Conservation (phyloP, 371 early-diverging fungal species). For the Batrachochytrium dendrobatidis region DNA sequence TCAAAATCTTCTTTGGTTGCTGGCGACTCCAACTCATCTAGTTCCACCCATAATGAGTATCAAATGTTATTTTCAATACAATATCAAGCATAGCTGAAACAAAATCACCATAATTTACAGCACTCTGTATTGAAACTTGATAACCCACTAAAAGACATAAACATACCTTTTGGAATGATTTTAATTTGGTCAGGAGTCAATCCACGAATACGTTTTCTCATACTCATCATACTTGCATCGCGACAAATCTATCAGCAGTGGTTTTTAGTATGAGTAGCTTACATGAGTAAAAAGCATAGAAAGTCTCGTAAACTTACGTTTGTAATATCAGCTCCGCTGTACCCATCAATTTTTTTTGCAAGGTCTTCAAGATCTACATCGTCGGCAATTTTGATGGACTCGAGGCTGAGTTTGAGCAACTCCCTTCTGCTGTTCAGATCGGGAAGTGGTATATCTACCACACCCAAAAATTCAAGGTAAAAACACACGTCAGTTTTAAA, state of each 20-base stretch:
- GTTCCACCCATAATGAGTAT: neutral
- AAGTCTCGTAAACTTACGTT: constrained; percentile 25
- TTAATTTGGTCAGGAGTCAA: constrained; percentile 45
- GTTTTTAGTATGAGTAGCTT: neutral
- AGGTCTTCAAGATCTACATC: constrained; percentile 38
- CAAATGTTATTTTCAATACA: no score
- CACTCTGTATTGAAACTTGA: no score
- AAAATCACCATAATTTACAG: constrained; percentile 8
- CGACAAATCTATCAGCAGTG: constrained; percentile 39
- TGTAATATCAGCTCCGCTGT: constrained; percentile 52
- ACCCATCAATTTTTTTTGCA: constrained; percentile 41
- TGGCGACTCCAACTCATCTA: constrained; percentile 43
- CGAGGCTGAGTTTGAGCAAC: constrained; percentile 40
- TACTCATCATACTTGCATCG: constrained; percentile 54
- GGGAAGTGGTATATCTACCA: constrained; percentile 50
- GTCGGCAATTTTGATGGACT: constrained; percentile 26
- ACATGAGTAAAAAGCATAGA: neutral
- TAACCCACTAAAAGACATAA: no score
- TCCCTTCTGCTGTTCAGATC: constrained; percentile 38
- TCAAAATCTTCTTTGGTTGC: constrained; percentile 40
- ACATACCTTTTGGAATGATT: constrained; percentile 34
- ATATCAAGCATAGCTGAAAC: no score
- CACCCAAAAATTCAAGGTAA: neutral
- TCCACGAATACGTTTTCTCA: constrained; percentile 45
- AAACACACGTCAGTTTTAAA: neutral